Conservation (phyloP, 2,329 filamentous ascomycete genomes). For the Cytospora piceae region DNA sequence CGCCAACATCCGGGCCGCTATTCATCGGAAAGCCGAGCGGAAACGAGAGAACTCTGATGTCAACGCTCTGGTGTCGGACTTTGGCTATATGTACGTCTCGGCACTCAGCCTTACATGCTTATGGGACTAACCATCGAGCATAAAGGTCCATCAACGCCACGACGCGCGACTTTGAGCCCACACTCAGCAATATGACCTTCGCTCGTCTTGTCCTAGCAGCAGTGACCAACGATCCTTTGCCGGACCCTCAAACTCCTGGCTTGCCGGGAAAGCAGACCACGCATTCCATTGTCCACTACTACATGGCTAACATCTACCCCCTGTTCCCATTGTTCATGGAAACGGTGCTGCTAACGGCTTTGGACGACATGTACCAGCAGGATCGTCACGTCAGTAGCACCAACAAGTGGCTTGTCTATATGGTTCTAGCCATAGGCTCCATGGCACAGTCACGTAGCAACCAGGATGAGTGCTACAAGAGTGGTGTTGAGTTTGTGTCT, state of each 20-base stretch:
- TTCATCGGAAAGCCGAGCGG: constrained; percentile 66
- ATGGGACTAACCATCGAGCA: constrained; percentile 24
- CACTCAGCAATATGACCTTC: constrained; percentile 88
- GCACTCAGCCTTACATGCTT: not conserved
- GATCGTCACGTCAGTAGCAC: constrained; percentile 66
- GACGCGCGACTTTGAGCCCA: constrained; percentile 89
- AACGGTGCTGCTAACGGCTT: constrained; percentile 72
- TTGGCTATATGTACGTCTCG: constrained; percentile 77
- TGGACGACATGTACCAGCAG: constrained; percentile 81
- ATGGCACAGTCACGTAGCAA: constrained; percentile 72
- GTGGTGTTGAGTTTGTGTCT: constrained; percentile 60
- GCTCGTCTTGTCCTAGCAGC: constrained; percentile 86
- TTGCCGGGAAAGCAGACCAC: constrained; percentile 74
- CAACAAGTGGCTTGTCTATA: constrained; percentile 85
- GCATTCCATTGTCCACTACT: constrained; percentile 75
- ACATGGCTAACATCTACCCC: constrained; percentile 79
- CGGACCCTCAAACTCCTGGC: constrained; percentile 60
- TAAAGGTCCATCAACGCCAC: constrained; percentile 88
- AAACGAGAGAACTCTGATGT: constrained; percentile 81
- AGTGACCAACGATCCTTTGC: constrained; percentile 72
- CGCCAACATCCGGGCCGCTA: constrained; percentile 63
- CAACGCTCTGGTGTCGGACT: constrained; percentile 89
- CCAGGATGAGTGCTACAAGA: constrained; percentile 65
- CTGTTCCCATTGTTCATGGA: constrained; percentile 85
- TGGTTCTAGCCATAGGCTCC: constrained; percentile 85